These are phyloP conservation scores for Mycena floridula DNA, from an alignment of 768 basidiomycete species.

Conservation along the genomic window DNA sequence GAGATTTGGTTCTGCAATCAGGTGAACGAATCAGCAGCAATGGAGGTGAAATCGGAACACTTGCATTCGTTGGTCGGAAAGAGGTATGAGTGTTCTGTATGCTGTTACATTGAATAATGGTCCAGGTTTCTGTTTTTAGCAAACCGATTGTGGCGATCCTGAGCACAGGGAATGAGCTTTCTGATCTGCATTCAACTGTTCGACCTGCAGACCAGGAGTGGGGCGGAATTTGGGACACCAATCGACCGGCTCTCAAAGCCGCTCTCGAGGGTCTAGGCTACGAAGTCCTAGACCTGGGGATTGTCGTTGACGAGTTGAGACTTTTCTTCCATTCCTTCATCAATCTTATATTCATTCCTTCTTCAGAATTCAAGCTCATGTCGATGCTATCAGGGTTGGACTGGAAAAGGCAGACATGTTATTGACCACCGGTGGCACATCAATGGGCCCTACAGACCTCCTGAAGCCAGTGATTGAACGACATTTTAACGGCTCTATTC, in stretches of 20 bases:
- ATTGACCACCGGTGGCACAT: conserved; percentile 84
- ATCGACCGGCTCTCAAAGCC: conserved; percentile 72
- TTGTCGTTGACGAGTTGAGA: conserved; percentile 67
- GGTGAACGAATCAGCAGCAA: conserved; percentile 55
- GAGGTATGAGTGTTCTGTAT: conserved; percentile 37
- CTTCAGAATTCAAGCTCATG: conserved; percentile 50
- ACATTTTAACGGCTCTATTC: conserved; percentile 65
- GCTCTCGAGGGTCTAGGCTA: conserved; percentile 71
- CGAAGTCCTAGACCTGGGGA: conserved; percentile 73
- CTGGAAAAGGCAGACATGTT: conserved; percentile 65
- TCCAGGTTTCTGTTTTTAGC: conserved; percentile 59
- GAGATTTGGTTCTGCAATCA: conserved; percentile 58
- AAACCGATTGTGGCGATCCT: conserved; percentile 76
- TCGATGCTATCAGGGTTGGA: conserved; percentile 49
- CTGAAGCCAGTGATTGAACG: conserved; percentile 86
- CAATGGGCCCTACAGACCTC: conserved; percentile 85
- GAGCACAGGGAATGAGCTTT: conserved; percentile 82
- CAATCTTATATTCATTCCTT: background rate
- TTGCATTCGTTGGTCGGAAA: conserved; percentile 71
- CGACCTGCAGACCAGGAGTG: conserved; percentile 34
- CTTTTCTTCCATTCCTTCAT: background rate
- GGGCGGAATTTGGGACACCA: conserved; percentile 82
- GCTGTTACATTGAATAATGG: background rate
- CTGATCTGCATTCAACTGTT: conserved; percentile 49
- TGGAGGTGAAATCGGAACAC: conserved; percentile 81